phyloP scores from a whole-genome alignment of 73 alveolate species.

The Paramecium caudatum region DNA sequence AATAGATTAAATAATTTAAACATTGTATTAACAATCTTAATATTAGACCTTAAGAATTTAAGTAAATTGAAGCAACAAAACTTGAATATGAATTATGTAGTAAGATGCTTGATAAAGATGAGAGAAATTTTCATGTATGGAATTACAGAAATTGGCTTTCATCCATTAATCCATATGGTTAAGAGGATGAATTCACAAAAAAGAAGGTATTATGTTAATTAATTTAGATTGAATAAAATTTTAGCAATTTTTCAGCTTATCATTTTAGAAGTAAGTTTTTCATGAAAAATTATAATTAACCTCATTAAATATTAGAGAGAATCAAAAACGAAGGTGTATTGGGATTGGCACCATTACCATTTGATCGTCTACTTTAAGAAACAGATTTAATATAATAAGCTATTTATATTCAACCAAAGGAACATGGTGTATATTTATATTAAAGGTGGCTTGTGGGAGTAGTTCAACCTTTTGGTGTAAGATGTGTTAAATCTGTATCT shows the following conservation, averaged over 20 bases:
- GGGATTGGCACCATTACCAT: slow-evolving; percentile 76
- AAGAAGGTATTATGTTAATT: slow-evolving; percentile 58
- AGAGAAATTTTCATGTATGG: slow-evolving; percentile 96
- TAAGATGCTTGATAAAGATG: slow-evolving; percentile 90
- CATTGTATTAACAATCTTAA: not conserved
- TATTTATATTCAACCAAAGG: slow-evolving; percentile 93
- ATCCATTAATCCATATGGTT: slow-evolving; percentile 19
- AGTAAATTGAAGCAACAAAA: slow-evolving; percentile 77
- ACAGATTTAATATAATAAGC: slow-evolving; percentile 91
- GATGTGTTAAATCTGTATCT: not conserved
- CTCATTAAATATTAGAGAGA: slow-evolving; percentile 75
- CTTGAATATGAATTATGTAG: slow-evolving; percentile 87
- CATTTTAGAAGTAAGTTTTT: slow-evolving; percentile 86
- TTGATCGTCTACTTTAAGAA: slow-evolving; percentile 81
- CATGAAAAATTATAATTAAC: slow-evolving; percentile 59
- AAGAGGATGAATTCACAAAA: slow-evolving; percentile 81
- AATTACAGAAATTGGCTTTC: slow-evolving; percentile 86
- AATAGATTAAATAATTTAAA: slow-evolving; percentile 76
- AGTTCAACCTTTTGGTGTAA: slow-evolving; percentile 57
- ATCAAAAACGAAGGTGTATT: slow-evolving; percentile 57
- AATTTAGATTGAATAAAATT: slow-evolving; percentile 81
- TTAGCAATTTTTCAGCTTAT: slow-evolving; percentile 93
- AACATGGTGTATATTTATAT: slow-evolving; percentile 92
- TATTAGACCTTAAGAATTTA: not conserved
- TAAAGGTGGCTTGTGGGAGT: slow-evolving; percentile 88